A percentile compares a stretch with the other conserved stretches of the same genome.
These are phyloP conservation scores for Oryza coarctata DNA, from an alignment of 176 grass and related monocot species.

Conservation along the genomic window DNA sequence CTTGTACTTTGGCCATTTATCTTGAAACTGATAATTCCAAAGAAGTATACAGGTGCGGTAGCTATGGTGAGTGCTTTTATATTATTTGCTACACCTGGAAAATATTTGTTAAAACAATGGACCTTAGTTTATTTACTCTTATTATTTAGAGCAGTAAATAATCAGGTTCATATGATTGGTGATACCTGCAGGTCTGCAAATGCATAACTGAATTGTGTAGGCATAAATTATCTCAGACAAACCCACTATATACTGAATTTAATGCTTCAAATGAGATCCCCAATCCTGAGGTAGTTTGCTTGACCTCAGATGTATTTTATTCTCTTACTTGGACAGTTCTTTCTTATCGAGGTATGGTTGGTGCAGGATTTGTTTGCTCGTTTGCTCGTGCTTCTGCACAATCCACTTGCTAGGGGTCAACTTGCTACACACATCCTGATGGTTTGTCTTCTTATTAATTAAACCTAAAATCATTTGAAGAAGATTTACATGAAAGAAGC, in stretches of 20 bases:
- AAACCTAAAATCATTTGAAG: conserved; percentile 5
- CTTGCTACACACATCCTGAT: conserved; percentile 83
- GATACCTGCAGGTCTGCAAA: conserved; percentile 83
- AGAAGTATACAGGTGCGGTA: conserved; percentile 83
- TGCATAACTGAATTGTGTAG: conserved; percentile 95
- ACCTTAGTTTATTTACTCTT: conserved; percentile 6
- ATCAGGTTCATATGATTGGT: conserved; percentile 23
- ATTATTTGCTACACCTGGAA: conserved; percentile 22
- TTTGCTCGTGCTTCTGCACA: conserved; percentile 89
- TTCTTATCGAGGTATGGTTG: conserved; percentile 21
- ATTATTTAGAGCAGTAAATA: conserved; percentile 1
- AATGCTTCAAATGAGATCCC: conserved; percentile 78
- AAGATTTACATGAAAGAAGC: neutral
- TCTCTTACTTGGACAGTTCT: conserved; percentile 34
- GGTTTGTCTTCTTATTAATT: conserved; percentile 56
- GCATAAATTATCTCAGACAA: conserved; percentile 68
- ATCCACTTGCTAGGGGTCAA: conserved; percentile 91
- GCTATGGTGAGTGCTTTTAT: conserved; percentile 59
- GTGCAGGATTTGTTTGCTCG: conserved; percentile 96
- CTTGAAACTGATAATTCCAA: conserved; percentile 95
- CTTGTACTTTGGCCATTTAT: conserved; percentile 95
- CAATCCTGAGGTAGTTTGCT: conserved; percentile 64
- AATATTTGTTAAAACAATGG: conserved; percentile 9
- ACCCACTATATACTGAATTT: conserved; percentile 62
- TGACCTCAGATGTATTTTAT: conserved; percentile 39